Percentiles rank a stretch among this genome's conserved stretches.
phyloP scores from a whole-genome alignment of 1,139 yeast species.

The Suhomyces chickasaworum region DNA sequence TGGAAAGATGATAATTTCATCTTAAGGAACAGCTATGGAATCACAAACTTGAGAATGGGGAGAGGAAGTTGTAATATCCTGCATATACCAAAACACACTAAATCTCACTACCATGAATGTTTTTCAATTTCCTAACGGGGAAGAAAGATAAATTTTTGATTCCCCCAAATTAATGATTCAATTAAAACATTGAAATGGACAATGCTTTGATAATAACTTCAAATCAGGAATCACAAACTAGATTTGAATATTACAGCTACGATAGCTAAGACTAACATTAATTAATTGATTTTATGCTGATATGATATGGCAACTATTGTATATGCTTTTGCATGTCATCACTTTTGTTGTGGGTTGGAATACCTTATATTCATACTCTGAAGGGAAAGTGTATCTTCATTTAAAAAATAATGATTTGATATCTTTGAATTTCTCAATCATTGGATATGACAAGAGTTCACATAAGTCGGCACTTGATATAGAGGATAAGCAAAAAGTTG shows the following conservation, averaged over 20 bases:
- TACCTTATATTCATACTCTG: slow-evolving; percentile 38
- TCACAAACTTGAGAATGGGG: no score
- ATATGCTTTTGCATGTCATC: neutral
- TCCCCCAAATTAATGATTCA: neutral
- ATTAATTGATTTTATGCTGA: neutral
- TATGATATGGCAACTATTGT: neutral
- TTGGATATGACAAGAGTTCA: slow-evolving; percentile 27
- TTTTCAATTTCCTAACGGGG: neutral
- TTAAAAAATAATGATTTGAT: slow-evolving; percentile 41
- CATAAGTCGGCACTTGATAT: slow-evolving; percentile 18
- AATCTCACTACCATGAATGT: neutral
- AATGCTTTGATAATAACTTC: neutral
- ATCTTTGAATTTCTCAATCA: slow-evolving; percentile 36
- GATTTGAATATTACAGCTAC: neutral
- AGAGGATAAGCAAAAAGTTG: slow-evolving; percentile 25
- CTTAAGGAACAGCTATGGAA: neutral
- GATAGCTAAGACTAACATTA: neutral
- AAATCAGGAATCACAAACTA: neutral
- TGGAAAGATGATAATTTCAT: slow-evolving; percentile 7
- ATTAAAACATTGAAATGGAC: neutral
- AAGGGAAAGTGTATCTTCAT: slow-evolving; percentile 40
- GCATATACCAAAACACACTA: no score
- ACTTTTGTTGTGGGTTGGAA: slow-evolving; percentile 27
- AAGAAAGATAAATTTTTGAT: neutral
- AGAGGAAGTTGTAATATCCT: no score